phyloP scores from a whole-genome alignment of 306 rosid species.

The Fagus sylvatica region DNA sequence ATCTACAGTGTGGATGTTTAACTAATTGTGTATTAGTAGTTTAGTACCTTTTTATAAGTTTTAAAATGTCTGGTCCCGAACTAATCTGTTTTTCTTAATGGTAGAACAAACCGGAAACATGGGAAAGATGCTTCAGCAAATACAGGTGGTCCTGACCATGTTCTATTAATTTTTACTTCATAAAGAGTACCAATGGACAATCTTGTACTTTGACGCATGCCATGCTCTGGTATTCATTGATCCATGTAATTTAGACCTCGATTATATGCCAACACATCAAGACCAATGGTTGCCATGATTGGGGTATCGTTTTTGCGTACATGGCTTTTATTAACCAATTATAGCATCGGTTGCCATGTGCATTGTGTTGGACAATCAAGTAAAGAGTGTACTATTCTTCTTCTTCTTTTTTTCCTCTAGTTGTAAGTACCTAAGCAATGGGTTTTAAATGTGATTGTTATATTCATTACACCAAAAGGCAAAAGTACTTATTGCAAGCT shows the following conservation, averaged over 20 bases:
- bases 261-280: background rate
- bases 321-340: slow-evolving; percentile 16
- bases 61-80: background rate
- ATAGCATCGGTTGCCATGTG: slow-evolving; percentile 48
- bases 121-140: slow-evolving; percentile 34
- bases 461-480: slow-evolving; percentile 29
- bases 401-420: slow-evolving; percentile 3
- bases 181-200: background rate
- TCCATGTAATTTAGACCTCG: slow-evolving; percentile 28
- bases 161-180: background rate
- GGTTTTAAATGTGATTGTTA: slow-evolving; percentile 14
- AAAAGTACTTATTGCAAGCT: slow-evolving; percentile 25
- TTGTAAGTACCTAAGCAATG: slow-evolving; percentile 20
- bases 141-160: slow-evolving; percentile 33
- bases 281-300: slow-evolving; percentile 39
- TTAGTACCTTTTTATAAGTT: slow-evolving; percentile 12
- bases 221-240: slow-evolving; percentile 25
- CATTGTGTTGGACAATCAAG: slow-evolving; percentile 13
- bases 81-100: slow-evolving; percentile 17
- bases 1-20: background rate
- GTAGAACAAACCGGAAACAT: slow-evolving; percentile 32
- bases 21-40: background rate
- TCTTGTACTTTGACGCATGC: slow-evolving; percentile 34
- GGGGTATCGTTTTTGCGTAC: slow-evolving; percentile 34
- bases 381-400: slow-evolving; percentile 24